Evolutionary conservation across 306 rosid genomes (phyloP).

Genomic region (Prunus mira): DNA sequence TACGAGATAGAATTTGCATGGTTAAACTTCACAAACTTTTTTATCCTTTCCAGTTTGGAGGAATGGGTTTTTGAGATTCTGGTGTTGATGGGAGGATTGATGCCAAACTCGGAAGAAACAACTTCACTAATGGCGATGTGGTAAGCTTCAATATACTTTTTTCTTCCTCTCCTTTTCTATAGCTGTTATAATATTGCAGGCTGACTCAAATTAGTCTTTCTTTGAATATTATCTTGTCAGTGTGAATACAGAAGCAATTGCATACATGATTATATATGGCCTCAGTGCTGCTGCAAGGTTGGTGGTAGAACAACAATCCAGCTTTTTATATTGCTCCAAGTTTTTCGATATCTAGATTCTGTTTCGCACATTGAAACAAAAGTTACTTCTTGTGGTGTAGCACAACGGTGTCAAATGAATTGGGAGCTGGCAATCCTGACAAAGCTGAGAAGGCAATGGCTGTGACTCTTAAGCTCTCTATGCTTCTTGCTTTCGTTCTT

Average conservation of each 20-base stretch:
- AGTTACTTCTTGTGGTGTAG: conserved; percentile 24
- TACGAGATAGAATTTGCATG: background rate
- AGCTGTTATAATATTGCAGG: background rate
- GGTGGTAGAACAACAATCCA: background rate
- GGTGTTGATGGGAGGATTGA: conserved; percentile 75
- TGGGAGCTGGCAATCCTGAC: conserved; percentile 66
- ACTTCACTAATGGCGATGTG: conserved; percentile 89
- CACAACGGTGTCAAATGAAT: conserved; percentile 86
- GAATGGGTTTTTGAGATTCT: conserved; percentile 85
- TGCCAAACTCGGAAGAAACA: conserved; percentile 57
- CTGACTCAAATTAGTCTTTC: background rate
- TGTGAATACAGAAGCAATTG: conserved; percentile 65
- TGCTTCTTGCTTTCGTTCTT: conserved; percentile 45
- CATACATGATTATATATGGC: conserved; percentile 68
- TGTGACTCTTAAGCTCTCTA: conserved; percentile 59
- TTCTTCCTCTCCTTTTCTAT: background rate
- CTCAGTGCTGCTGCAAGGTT: conserved; percentile 94
- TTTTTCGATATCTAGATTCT: background rate
- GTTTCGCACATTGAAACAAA: conserved; percentile 3
- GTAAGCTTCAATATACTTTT: conserved; percentile 33
- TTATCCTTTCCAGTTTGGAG: conserved; percentile 63
- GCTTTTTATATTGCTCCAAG: background rate
- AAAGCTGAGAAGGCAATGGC: conserved; percentile 69
- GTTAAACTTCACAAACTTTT: background rate
- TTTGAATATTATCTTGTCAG: conserved; percentile 32